Base-by-base conservation (phyloP, 2,329 filamentous ascomycete genomes). In the Hansfordia pulvinata region DNA sequence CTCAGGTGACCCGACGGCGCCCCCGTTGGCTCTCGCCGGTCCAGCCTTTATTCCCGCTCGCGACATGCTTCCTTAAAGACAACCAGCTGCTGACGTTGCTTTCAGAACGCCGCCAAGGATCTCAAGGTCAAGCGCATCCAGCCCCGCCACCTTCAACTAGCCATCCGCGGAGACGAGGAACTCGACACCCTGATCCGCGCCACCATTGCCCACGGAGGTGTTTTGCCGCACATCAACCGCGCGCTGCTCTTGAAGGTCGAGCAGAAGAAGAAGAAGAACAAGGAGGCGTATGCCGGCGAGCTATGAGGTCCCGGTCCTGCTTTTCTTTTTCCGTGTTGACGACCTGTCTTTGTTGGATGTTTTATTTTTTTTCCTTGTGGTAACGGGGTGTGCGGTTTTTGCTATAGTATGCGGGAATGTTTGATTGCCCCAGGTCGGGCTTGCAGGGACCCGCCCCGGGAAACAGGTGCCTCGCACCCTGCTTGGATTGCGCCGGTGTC, bases 71-170 rank as follows among this genome's bases (percentile, higher is more conserved):
- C 24, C 15, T 29, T n/a, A n/a, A n/a, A n/a, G n/a, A n/a, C 23
- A 17, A 10, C n/a, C 12, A n/a, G 12, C 10, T 5, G n/a, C 27
- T 38, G 20, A 31, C 20, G 20, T 5, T 20, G 19, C 12, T 10
- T 19, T 10, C 45, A 78, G 72, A 98, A 98, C 55, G 90, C 90
- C 28, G 90, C 90, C 57, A 96, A 96, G 70, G 90, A 98, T 58
- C 80, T 96, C 52, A 98, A 96, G 63, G 90, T 96, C 63, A 98
- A 96, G 76, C 90, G 90, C 60, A 98, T 98, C 59, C 96, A 88
- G 9, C 90, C 90, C 30, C 86, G 90, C 55, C 90, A 98, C 58
- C 64, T 98, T 39, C 90, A 98, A 59, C 81, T 98, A 36, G 90
- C 90, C 46, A 98, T 98, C 52, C 85, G 90, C 48, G 90, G 90